Percentiles rank a stretch among this genome's conserved stretches.
Evolutionary conservation across 768 basidiomycete species (phyloP).

Genomic region (Arthromyces matolae): DNA sequence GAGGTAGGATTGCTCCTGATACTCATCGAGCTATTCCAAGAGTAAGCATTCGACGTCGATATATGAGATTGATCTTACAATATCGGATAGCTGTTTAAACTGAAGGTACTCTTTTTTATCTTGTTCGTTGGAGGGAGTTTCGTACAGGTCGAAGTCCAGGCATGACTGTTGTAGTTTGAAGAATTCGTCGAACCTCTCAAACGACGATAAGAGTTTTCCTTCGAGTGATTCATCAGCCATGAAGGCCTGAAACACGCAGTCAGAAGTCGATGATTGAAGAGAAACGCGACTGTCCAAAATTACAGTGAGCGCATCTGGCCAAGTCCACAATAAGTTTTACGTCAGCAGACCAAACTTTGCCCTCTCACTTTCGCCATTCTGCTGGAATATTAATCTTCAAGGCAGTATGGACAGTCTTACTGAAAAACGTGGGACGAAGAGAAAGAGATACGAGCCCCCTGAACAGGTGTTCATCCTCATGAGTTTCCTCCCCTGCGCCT

Average conservation of each 20-base stretch:
- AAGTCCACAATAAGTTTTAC: no score
- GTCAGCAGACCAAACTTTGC: neutral
- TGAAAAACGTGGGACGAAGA: conserved; percentile 32
- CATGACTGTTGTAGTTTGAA: conserved; percentile 46
- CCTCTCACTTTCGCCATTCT: neutral
- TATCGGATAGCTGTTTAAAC: conserved; percentile 41
- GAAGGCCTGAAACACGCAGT: neutral
- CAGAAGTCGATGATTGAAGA: neutral
- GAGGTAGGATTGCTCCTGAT: conserved; percentile 91
- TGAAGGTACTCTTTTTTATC: conserved; percentile 37
- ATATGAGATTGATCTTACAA: conserved; percentile 39
- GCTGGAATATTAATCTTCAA: no score
- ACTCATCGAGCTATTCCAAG: conserved; percentile 68
- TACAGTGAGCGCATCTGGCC: neutral
- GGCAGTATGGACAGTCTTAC: conserved; percentile 12
- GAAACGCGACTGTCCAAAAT: neutral
- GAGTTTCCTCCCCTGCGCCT: neutral
- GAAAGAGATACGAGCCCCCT: conserved; percentile 37
- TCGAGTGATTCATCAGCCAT: conserved; percentile 40
- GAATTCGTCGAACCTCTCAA: conserved; percentile 64
- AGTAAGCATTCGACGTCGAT: neutral
- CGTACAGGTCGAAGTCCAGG: conserved; percentile 43
- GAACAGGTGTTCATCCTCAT: conserved; percentile 26
- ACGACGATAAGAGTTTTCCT: conserved; percentile 46
- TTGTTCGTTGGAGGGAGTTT: conserved; percentile 40